phyloP scores from a whole-genome alignment of 2,329 filamentous ascomycete genomes.

The Zasmidium citrigriseum region DNA sequence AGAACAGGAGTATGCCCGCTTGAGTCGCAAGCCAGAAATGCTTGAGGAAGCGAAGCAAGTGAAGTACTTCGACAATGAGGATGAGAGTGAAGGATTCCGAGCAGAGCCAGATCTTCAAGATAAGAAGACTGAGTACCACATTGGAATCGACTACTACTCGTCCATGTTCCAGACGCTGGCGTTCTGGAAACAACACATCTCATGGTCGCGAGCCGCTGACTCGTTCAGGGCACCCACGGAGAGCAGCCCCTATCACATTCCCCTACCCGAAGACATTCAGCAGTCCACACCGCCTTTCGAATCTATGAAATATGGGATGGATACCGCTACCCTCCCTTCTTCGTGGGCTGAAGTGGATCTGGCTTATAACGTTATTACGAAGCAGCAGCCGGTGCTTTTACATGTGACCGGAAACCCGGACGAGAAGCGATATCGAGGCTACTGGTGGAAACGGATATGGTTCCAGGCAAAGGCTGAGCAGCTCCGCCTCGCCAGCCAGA shows the following conservation, averaged over 20 bases:
- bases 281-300: constrained; percentile 27
- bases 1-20: constrained; percentile 49
- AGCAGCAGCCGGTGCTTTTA: constrained; percentile 26
- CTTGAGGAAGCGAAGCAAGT: constrained; percentile 34
- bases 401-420: constrained; percentile 30
- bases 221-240: constrained; percentile 17
- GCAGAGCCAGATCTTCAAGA: constrained; percentile 39
- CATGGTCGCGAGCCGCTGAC: constrained; percentile 40
- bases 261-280: constrained; percentile 24
- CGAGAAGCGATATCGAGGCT: constrained; percentile 30
- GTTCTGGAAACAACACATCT: constrained; percentile 32
- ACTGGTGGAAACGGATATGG: constrained; percentile 36
- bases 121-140: constrained; percentile 23
- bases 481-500: constrained; percentile 23
- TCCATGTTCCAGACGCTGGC: constrained; percentile 31
- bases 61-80: constrained; percentile 34
- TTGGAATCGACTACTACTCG: constrained; percentile 24
- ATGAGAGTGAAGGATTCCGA: constrained; percentile 43
- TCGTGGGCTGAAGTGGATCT: constrained; percentile 22
- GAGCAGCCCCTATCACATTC: constrained; percentile 19
- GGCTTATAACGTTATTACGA: constrained; percentile 31
- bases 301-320: constrained; percentile 11
- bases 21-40: constrained; percentile 20
- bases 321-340: neutral
- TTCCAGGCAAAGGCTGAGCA: constrained; percentile 28